Percentiles rank a stretch among this genome's conserved stretches.
phyloP scores from a whole-genome alignment of 164 flowering plant genomes.

The Annona cherimola region DNA sequence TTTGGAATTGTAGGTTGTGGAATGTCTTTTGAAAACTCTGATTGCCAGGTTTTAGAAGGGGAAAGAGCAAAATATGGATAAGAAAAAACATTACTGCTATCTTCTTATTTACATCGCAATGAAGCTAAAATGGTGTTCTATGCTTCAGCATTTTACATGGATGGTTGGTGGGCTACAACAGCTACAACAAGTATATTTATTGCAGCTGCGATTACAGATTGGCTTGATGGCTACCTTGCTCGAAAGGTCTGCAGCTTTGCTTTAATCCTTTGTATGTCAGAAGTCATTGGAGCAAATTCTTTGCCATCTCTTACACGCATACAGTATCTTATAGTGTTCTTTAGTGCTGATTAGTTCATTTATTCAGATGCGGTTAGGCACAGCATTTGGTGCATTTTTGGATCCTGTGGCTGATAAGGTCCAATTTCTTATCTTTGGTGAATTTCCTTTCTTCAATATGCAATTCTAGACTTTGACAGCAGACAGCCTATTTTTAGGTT shows the following conservation, averaged over 20 bases:
- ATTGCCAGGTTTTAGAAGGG: not conserved
- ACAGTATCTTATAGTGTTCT: not conserved
- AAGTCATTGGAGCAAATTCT: not conserved
- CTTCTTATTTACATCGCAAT: not conserved
- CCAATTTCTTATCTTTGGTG: slow-evolving; percentile 3
- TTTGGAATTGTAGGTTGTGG: not conserved
- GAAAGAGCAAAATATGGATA: not conserved
- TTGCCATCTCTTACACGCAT: not conserved
- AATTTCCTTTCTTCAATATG: not conserved
- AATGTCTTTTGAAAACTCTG: not conserved
- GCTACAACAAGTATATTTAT: slow-evolving; percentile 81
- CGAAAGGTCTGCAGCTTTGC: slow-evolving; percentile 48
- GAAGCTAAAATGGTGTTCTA: slow-evolving; percentile 16
- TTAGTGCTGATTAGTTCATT: slow-evolving; percentile 11
- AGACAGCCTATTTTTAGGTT: not conserved
- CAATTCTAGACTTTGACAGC: not conserved
- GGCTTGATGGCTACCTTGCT: slow-evolving; percentile 99
- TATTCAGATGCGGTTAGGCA: slow-evolving; percentile 72
- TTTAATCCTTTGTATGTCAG: not conserved
- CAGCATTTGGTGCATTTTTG: slow-evolving; percentile 95
- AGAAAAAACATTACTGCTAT: not conserved
- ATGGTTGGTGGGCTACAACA: slow-evolving; percentile 77
- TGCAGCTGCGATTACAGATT: slow-evolving; percentile 90
- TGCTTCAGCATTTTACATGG: slow-evolving; percentile 60
- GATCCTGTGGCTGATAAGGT: slow-evolving; percentile 99